Evolutionary conservation across 148 eudicot genomes (phyloP).

Genomic region (Suaeda aralocaspica): DNA sequence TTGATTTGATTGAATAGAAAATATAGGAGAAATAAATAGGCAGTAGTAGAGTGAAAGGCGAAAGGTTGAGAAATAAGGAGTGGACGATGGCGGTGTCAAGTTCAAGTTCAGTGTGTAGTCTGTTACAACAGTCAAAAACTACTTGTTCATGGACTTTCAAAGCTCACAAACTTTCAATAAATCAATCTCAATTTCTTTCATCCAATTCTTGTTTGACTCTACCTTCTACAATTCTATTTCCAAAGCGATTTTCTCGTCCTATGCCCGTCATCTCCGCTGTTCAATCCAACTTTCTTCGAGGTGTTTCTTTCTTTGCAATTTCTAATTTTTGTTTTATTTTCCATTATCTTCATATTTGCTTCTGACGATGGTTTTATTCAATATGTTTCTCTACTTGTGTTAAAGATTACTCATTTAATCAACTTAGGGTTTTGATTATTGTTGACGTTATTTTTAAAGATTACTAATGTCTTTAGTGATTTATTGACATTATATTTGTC

Average conservation of each 20-base stretch:
- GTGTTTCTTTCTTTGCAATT: conserved; percentile 25
- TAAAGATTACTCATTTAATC: neutral
- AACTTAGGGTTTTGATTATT: neutral
- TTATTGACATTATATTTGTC: too few relatives aligned
- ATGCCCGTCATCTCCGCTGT: conserved; percentile 32
- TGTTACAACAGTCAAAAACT: conserved; percentile 5
- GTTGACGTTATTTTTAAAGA: too few relatives aligned
- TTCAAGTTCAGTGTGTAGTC: conserved; percentile 12
- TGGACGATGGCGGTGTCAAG: conserved; percentile 19
- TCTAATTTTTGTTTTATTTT: neutral
- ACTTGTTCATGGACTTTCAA: conserved; percentile 11
- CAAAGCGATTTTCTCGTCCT: conserved; percentile 25
- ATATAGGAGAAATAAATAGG: neutral
- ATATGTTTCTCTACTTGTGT: neutral
- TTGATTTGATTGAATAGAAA: neutral
- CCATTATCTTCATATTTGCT: neutral
- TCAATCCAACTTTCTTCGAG: conserved; percentile 68
- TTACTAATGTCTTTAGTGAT: too few relatives aligned
- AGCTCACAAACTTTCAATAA: neutral
- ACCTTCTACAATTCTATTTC: conserved; percentile 22
- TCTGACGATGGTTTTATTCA: neutral
- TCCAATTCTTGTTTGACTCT: conserved; percentile 31
- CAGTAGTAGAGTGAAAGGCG: neutral
- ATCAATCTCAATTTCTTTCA: conserved; percentile 33
- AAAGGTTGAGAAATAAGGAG: neutral